phyloP scores from a whole-genome alignment of 1,284 basidiomycete species.

The Boletus smithii region DNA sequence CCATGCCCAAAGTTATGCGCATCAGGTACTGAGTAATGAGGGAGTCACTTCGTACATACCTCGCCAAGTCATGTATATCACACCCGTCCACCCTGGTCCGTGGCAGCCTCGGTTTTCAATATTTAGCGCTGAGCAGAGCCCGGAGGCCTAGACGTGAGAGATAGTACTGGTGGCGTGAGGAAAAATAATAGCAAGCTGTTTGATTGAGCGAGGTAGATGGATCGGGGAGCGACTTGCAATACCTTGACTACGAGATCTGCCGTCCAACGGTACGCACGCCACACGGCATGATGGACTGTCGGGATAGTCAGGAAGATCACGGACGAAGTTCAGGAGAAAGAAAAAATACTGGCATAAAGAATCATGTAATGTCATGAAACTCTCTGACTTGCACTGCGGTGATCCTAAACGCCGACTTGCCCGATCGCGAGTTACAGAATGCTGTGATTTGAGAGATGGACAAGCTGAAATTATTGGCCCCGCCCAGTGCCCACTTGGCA shows the following conservation, averaged over 20 bases:
- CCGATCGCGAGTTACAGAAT: conserved; percentile 2
- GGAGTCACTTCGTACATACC: no score
- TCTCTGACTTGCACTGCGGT: no score
- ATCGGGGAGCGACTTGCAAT: conserved; percentile 6
- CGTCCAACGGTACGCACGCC: background rate
- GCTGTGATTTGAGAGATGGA: conserved; percentile 11
- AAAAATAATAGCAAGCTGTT: background rate
- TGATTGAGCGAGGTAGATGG: background rate
- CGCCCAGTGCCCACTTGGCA: no score
- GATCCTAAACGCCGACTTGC: background rate
- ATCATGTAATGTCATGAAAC: no score
- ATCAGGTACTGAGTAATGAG: no score
- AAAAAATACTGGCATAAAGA: no score
- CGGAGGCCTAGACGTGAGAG: conserved; percentile 2
- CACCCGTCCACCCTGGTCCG: background rate
- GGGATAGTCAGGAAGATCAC: no score
- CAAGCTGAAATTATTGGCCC: no score
- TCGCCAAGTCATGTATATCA: background rate
- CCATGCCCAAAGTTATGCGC: background rate
- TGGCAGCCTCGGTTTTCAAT: background rate
- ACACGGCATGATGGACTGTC: background rate
- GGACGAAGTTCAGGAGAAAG: no score
- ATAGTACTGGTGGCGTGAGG: conserved; percentile 13
- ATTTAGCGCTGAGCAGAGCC: no score
- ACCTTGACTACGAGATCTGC: conserved; percentile 16